Evolutionary conservation across 192 early-diverging fungal genomes (phyloP).

Genomic region (Nowakowskiella sp.): DNA sequence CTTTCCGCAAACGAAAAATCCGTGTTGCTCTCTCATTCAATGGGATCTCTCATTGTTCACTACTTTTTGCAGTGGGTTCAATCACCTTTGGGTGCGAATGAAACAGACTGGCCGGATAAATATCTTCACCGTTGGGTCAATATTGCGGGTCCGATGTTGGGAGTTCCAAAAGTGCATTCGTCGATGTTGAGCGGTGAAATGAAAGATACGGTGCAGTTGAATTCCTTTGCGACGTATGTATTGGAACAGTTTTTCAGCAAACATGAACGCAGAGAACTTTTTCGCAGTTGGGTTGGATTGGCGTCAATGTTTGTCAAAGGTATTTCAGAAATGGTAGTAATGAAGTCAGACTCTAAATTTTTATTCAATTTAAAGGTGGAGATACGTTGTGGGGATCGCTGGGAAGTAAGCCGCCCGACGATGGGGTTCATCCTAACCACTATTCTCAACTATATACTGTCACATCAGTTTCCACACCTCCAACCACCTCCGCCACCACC

Average conservation of each 20-base stretch:
- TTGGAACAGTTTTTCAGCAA: constrained; percentile 79
- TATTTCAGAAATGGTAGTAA: too few species aligned
- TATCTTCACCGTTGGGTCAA: constrained; percentile 76
- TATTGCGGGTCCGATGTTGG: constrained; percentile 78
- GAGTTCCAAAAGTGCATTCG: constrained; percentile 74
- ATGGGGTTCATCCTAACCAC: constrained; percentile 22
- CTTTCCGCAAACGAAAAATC: constrained; percentile 19
- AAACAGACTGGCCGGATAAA: constrained; percentile 61
- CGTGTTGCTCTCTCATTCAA: constrained; percentile 57
- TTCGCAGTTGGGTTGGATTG: constrained; percentile 75
- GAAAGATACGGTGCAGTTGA: constrained; percentile 76
- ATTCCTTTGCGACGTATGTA: constrained; percentile 64
- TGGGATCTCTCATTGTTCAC: constrained; percentile 61
- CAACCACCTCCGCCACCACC: constrained; percentile 3
- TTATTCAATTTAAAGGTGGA: too few species aligned
- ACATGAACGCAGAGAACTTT: constrained; percentile 61
- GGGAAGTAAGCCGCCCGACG: constrained; percentile 59
- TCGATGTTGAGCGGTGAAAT: constrained; percentile 52
- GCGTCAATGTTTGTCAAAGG: constrained; percentile 71
- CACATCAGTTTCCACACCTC: constrained; percentile 1
- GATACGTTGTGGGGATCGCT: constrained; percentile 66
- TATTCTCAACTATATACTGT: neutral
- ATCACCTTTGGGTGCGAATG: constrained; percentile 54
- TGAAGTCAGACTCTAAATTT: too few species aligned
- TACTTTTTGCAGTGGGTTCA: constrained; percentile 89